Evolutionary conservation across 192 early-diverging fungal species (phyloP), one percentile per base, ranked within the genome.

Genomic region (Coemansia sp.): DNA sequence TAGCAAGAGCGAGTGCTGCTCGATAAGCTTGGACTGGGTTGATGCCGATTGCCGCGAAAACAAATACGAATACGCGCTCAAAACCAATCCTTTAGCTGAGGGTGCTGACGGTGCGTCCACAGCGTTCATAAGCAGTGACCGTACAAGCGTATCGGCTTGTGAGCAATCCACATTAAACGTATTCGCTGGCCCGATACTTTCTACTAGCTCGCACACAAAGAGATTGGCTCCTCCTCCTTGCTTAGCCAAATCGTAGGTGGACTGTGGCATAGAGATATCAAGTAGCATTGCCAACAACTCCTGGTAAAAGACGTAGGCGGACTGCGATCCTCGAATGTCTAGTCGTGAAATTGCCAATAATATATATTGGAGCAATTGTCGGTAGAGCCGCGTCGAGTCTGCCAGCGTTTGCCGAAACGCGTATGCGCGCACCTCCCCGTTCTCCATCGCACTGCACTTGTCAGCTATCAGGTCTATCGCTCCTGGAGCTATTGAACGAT

Each of bases 11-110:
- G 78, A 76, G n/a, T 63, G 66, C 47, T 85, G 83, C 63, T 84
- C 82, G 4, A 71, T 13, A 4, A 24, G 46, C 43, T 73, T 74
- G 0, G 75, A 42, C 41, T 76, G 76, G 6, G 49, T 42, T 15
- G 67, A 65, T 42, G 61, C 36, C 15, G 36, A 33, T 15, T 78
- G 73, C 1, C 83, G 75, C 24, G 78, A 74, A 40, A 85, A 85
- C 66, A 85, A 49, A 29, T 75, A 85, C 64, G 74, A 67, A 55
- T 85, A 85, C n/a, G 78, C 78, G 62, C 78, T 80, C 20, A 63
- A 61, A 3, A 85, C 73, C 41, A 85, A 57, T 1, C 83, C 78
- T 29, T 72, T 75, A 7, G 65, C 70, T 2, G 82, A 64, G 24
- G 77, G 65, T 2, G 68, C 57, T 3, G 63, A 31, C 15, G 78